These are phyloP conservation scores for Cochlearia excelsa DNA, from an alignment of 345 rosid genomes.

Conservation along the genomic window DNA sequence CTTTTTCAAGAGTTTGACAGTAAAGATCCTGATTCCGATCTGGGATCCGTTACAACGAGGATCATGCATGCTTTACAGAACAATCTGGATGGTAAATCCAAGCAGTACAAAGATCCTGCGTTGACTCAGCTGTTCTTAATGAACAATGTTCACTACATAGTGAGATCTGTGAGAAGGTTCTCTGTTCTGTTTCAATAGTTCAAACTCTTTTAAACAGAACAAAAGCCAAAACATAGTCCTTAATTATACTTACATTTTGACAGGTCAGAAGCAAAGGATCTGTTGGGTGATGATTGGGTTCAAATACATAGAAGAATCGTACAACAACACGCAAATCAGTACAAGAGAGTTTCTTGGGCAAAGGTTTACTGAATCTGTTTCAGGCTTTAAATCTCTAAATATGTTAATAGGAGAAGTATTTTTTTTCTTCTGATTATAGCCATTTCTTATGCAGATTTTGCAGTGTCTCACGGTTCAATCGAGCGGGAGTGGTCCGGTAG, in stretches of 20 bases:
- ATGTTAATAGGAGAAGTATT: background rate
- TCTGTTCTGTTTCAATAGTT: slow-evolving; percentile 26
- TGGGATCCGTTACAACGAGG: slow-evolving; percentile 66
- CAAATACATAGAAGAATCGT: slow-evolving; percentile 94
- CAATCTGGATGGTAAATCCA: slow-evolving; percentile 92
- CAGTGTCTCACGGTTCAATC: slow-evolving; percentile 83
- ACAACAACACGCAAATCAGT: slow-evolving; percentile 96
- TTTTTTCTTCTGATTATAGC: slow-evolving; percentile 1
- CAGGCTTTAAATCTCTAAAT: background rate
- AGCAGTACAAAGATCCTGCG: slow-evolving; percentile 90
- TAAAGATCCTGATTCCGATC: slow-evolving; percentile 56
- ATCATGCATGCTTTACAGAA: slow-evolving; percentile 88
- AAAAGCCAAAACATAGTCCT: slow-evolving; percentile 1
- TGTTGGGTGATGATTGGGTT: slow-evolving; percentile 98
- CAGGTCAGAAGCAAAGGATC: slow-evolving; percentile 97
- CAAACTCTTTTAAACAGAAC: background rate
- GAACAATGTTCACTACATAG: slow-evolving; percentile 96
- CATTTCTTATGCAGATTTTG: slow-evolving; percentile 58
- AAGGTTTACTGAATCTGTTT: slow-evolving; percentile 48
- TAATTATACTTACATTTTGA: slow-evolving; percentile 17
- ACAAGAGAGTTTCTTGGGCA: slow-evolving; percentile 95
- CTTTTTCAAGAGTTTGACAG: slow-evolving; percentile 76
- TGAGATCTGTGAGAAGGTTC: slow-evolving; percentile 92
- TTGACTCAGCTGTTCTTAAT: slow-evolving; percentile 89
- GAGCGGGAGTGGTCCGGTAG: slow-evolving; percentile 36